Conservation (phyloP, 306 rosid species). For the Quercus robur region DNA sequence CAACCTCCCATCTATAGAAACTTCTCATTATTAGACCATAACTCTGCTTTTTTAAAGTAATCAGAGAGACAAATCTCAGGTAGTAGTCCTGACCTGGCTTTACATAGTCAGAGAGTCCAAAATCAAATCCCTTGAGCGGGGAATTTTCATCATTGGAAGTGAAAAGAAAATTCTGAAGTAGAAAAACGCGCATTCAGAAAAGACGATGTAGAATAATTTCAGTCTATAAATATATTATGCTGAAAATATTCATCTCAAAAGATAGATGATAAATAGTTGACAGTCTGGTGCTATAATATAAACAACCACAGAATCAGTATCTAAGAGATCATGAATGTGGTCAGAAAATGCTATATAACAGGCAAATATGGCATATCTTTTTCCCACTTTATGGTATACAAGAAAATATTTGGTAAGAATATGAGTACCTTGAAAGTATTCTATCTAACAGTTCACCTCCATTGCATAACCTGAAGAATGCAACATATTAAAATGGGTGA, state of each 20-base stretch:
- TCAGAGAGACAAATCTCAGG: too few relatives aligned
- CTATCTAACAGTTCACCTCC: constrained; percentile 86
- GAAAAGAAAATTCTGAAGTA: too few relatives aligned
- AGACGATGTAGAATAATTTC: constrained; percentile 3
- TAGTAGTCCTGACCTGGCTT: too few relatives aligned
- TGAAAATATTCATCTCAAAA: not conserved
- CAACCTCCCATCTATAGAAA: too few relatives aligned
- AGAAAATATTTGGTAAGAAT: not conserved
- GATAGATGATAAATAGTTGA: not conserved
- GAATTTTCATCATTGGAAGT: too few relatives aligned
- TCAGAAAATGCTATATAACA: not conserved
- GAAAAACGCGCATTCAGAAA: not conserved
- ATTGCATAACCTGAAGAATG: constrained; percentile 66
- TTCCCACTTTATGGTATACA: constrained; percentile 11
- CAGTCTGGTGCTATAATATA: not conserved
- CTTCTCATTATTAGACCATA: too few relatives aligned
- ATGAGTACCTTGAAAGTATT: constrained; percentile 73
- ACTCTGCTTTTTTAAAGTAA: too few relatives aligned
- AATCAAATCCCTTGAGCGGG: too few relatives aligned
- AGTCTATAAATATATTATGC: not conserved
- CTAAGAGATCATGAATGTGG: not conserved
- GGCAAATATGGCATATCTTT: constrained; percentile 5
- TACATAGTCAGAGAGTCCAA: too few relatives aligned
- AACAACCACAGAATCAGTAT: not conserved
- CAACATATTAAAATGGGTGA: constrained; percentile 9